Percentiles rank a stretch among this genome's conserved stretches.
phyloP scores from a whole-genome alignment of 495 filamentous ascomycete genomes.

The Pyrenula massariospora region DNA sequence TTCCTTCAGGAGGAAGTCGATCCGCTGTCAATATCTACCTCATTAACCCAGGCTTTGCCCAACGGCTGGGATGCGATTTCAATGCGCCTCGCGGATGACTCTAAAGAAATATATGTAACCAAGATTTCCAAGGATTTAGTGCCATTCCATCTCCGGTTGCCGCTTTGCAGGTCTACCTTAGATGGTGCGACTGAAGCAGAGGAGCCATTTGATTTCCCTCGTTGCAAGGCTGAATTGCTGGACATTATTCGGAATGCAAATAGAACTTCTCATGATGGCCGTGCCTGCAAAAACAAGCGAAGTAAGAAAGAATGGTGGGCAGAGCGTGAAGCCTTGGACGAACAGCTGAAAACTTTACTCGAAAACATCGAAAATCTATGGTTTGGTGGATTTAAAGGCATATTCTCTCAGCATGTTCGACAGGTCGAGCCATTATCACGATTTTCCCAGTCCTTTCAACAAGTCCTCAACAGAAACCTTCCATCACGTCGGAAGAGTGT shows the following conservation, averaged over 20 bases:
- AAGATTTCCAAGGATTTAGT: conserved; percentile 58
- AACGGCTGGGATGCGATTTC: conserved; percentile 75
- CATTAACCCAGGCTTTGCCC: conserved; percentile 54
- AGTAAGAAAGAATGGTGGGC: conserved; percentile 81
- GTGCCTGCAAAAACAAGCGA: conserved; percentile 42
- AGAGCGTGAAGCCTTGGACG: conserved; percentile 67
- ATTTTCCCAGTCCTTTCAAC: conserved; percentile 67
- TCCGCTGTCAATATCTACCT: neutral
- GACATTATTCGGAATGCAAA: conserved; percentile 75
- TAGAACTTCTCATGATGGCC: conserved; percentile 64
- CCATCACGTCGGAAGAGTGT: conserved; percentile 66
- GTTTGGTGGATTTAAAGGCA: conserved; percentile 86
- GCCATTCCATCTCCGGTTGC: conserved; percentile 77
- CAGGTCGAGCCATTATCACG: conserved; percentile 49
- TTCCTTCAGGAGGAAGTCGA: neutral
- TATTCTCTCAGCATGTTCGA: conserved; percentile 64
- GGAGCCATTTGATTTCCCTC: conserved; percentile 70
- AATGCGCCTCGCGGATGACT: conserved; percentile 65
- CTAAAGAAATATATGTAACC: conserved; percentile 71
- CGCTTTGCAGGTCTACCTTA: conserved; percentile 66
- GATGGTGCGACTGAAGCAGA: conserved; percentile 63
- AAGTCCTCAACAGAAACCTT: conserved; percentile 74
- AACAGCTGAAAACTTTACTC: conserved; percentile 63
- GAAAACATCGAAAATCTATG: conserved; percentile 81
- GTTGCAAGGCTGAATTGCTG: conserved; percentile 63